Base-by-base conservation (phyloP, 768 basidiomycete species). In the Asterophora lycoperdoides region DNA sequence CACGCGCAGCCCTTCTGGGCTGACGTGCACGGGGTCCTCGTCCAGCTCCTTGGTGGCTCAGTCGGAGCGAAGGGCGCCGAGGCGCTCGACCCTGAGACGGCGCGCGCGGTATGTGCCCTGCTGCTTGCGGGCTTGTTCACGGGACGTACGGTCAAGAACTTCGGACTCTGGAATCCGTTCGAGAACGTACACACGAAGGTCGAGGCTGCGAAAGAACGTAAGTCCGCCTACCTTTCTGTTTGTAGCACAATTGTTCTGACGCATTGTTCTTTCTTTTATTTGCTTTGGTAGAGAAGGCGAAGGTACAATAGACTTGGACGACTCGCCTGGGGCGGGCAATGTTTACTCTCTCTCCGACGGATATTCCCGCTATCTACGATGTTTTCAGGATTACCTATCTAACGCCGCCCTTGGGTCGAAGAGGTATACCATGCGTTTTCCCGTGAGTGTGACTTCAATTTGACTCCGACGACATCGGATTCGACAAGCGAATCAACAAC, bases 1-100 rank as follows among this genome's bases (percentile, higher is more conserved):
- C 89, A 93, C 54, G 84, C 88, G 2, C 91, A 94, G 62, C 87
- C 91, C 0, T 86, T 87, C 64, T 93, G 84, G 84, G 79, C 76
- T 1, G 79, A 84, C 23, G 46, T 75, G 34, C 82, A 86, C 54
- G 52, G 61, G 4, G 59, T 81, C 14, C 56, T 84, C 8, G 63
- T 73, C 8, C 69, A 73, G 5, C 56, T 76, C 45, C 67, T 80
- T 19, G 80, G 81, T 9, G 64, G 62, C 19, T 46, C 62, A 2
- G 57, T 56, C 2, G 54, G 61, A 7, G 67, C 60, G 23, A 68
- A 68, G 19, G 64, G 49, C 30, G 62, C 76, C 1, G 73, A 76
- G 29, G 69, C 83, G 1, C 57, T 86, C 4, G 83, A 87, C 48
- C 69, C 78, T 0, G 78, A 85, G 58, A 73, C 70, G 5, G 90